Base-by-base conservation (phyloP, 2,329 filamentous ascomycete species). In the Exophiala spinifera region DNA sequence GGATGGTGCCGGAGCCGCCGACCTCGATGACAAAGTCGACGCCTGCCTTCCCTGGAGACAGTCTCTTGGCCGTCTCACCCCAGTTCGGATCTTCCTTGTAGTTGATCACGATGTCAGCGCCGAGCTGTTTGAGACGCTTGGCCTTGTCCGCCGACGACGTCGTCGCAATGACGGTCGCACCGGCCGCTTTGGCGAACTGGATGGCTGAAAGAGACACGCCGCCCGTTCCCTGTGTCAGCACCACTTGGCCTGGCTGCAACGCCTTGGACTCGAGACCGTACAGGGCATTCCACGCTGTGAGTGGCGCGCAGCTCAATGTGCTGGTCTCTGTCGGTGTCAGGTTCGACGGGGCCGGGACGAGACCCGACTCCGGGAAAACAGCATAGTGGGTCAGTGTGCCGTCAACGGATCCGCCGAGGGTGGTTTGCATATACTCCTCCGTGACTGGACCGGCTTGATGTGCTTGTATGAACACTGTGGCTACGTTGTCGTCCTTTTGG, bases 321-420 rank as follows among this genome's bases (percentile, higher is more conserved):
- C 79, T 75, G 1, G 79, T 76, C 67, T 87, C 82, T 31, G 75
- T 57, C 49, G 75, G 70, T 59, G 67, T 75, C 25, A 87, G 74
- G 61, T 80, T 80, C 19, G 66, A 67, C 1, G 89, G 88, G 50
- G 80, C 76, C 44, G 72, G 73, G 13, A 90, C 85, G 3, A 92
- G 75, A 1, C 87, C 87, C 20, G 70, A 79, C 72, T 91, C 84
- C 56, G 82, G 77, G 67, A 88, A 90, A 11, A 82, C 79, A 54
- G 74, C 87, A 61, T 87, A 84, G 62, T 86, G 76, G 40, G 86
- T 80, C 21, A 92, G 76, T 0, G 79, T 80, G 56, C 89, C 89
- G 63, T 91, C 81, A 1, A 86, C 49, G 13, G 76, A 76, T 47
- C 87, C 87, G 50, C 89, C 88, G 1, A 91, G 78, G 1, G 86